Percentiles rank a stretch among this genome's conserved stretches.
These are phyloP conservation scores for Stropharia rugosoannulata DNA, from an alignment of 768 basidiomycete species.

Conservation along the genomic window DNA sequence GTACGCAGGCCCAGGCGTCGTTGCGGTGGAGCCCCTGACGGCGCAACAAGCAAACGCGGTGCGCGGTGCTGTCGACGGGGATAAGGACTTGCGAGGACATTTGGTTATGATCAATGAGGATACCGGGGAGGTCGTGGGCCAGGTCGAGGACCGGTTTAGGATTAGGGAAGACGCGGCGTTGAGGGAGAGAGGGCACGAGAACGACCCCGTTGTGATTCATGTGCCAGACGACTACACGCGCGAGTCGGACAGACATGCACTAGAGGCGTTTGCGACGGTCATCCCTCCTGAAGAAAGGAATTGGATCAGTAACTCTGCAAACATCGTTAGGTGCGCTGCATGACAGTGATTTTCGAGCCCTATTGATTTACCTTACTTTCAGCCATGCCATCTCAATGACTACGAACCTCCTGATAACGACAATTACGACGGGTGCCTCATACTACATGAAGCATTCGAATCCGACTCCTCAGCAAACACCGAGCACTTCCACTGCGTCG, in stretches of 20 bases:
- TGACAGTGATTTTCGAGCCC: neutral
- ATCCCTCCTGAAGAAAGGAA: slow-evolving; percentile 70
- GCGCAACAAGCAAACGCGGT: slow-evolving; percentile 15
- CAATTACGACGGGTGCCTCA: slow-evolving; percentile 59
- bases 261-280: slow-evolving; percentile 56
- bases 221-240: slow-evolving; percentile 49
- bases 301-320: slow-evolving; percentile 64
- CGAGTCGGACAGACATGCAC: slow-evolving; percentile 39
- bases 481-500: slow-evolving; percentile 10
- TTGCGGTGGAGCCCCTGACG: slow-evolving; percentile 10
- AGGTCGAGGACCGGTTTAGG: slow-evolving; percentile 56
- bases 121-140: slow-evolving; percentile 69
- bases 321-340: slow-evolving; percentile 51
- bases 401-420: slow-evolving; percentile 60
- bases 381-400: slow-evolving; percentile 70
- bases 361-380: slow-evolving; percentile 2
- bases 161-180: slow-evolving; percentile 63
- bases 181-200: slow-evolving; percentile 45
- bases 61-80: slow-evolving; percentile 16
- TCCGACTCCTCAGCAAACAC: slow-evolving; percentile 44
- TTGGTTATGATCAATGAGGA: slow-evolving; percentile 73
- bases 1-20: neutral
- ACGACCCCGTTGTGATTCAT: slow-evolving; percentile 72
- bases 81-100: slow-evolving; percentile 48
- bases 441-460: slow-evolving; percentile 60